Percentiles rank a stretch among this genome's conserved stretches.
Evolutionary conservation across 148 eudicot genomes (phyloP).

Genomic region (Nyssa sinensis): DNA sequence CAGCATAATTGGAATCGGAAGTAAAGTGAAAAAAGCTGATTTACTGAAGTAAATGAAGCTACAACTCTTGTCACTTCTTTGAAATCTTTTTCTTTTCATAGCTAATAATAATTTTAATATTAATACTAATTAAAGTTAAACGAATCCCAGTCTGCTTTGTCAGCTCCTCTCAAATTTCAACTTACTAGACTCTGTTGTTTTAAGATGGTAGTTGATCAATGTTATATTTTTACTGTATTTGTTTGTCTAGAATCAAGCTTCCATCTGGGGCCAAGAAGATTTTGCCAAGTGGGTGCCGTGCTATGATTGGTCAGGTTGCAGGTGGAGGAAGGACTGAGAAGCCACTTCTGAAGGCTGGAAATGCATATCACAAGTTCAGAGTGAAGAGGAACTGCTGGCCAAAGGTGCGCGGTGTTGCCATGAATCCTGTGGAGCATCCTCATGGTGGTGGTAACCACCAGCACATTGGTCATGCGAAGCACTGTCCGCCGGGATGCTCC

Average conservation of each 20-base stretch:
- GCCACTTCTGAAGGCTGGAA: constrained; percentile 19
- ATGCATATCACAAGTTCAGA: constrained; percentile 23
- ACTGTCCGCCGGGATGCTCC: constrained; percentile 57
- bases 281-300: constrained; percentile 23
- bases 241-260: not conserved
- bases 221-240: not conserved
- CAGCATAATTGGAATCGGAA: too few relatives aligned
- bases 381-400: constrained; percentile 29
- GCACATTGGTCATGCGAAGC: constrained; percentile 51
- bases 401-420: constrained; percentile 29
- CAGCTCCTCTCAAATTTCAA: too few relatives aligned
- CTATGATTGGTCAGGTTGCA: constrained; percentile 27
- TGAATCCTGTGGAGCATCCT: constrained; percentile 50
- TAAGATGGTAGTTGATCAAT: not conserved
- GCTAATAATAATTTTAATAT: too few relatives aligned
- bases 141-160: too few relatives aligned
- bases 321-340: constrained; percentile 26
- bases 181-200: too few relatives aligned
- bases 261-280: constrained; percentile 23
- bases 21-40: too few relatives aligned
- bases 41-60: too few relatives aligned
- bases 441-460: constrained; percentile 65
- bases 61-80: too few relatives aligned
- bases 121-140: too few relatives aligned
- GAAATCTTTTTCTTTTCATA: too few relatives aligned